Evolutionary conservation across 1,139 yeast genomes (phyloP).

Genomic region (Saccharomyces pastorianus): DNA sequence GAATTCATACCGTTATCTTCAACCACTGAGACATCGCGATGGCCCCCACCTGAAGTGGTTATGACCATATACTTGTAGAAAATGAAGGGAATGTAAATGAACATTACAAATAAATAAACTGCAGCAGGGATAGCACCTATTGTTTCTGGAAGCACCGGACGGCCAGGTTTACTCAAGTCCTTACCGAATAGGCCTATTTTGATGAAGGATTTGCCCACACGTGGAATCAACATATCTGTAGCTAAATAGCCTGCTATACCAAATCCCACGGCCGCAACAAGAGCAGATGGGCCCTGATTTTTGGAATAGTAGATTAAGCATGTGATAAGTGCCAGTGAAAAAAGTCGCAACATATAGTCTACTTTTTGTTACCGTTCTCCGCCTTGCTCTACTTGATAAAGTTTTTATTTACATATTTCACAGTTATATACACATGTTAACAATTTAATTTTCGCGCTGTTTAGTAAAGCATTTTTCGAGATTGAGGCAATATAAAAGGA

Average conservation of each 20-base stretch:
- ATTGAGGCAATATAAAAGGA: neutral
- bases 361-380: neutral
- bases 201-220: constrained; percentile 56
- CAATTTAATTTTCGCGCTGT: neutral
- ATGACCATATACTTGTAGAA: constrained; percentile 73
- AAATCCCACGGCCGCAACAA: constrained; percentile 52
- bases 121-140: constrained; percentile 85
- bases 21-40: constrained; percentile 34
- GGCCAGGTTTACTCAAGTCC: constrained; percentile 67
- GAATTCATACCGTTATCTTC: constrained; percentile 8
- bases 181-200: constrained; percentile 75
- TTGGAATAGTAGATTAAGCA: constrained; percentile 9
- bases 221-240: constrained; percentile 58
- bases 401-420: neutral
- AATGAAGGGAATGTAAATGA: constrained; percentile 79
- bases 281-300: constrained; percentile 19
- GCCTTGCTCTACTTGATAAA: neutral
- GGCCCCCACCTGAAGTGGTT: constrained; percentile 49
- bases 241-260: constrained; percentile 56
- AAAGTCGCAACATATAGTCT: constrained; percentile 1
- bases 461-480: neutral
- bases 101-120: constrained; percentile 72
- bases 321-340: constrained; percentile 10
- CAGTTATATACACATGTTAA: neutral
- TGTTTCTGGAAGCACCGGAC: constrained; percentile 76